Base-by-base conservation (phyloP, 202 grass and related monocot genomes). In the Dendrocalamus latiflorus region DNA sequence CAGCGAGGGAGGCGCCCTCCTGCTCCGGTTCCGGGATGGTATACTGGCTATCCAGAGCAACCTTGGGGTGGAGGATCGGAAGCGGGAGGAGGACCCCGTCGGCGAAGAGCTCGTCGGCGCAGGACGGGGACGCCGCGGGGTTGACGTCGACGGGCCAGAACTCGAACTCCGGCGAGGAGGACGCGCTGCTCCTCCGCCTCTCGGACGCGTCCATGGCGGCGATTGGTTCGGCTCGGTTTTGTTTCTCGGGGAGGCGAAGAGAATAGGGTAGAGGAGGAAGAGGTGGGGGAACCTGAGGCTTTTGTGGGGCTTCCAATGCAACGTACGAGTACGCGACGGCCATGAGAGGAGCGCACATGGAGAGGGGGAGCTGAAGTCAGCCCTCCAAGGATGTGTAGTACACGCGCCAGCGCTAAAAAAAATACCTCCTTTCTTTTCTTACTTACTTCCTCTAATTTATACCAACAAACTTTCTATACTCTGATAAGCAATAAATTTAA, bases 41-140 rank as follows among this genome's bases (percentile, higher is more conserved):
- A 11, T 7, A n/a, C 0, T 11, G 9, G 28, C 24, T 7, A 10
- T 15, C 22, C 70, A 6, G 14, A 0, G 41, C 39, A 42, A 48
- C 2, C 36, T 57, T 74, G 0, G 65, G 65, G 6, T 21, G 14
- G 5, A 84, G 76, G 33, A 84, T 74, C 11, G 71, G 70, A 10
- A 83, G 85, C 3, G 94, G 89, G 28, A 97, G 87, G 54, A 97
- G 82, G 30, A 97, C 42, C 39, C 94, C 94, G 37, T 87, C 82
- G 77, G 85, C 78, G 85, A 94, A 94, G 76, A 94, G 89, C 73
- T 92, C 87, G 24, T 97, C 94, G 10, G 94, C 91, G 28, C 81
- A 81, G 77, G 85, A 85, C 6, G 91, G 87, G 11, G 68, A 81
- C 7, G 84, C 47, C 26, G 70, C 65, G 67, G 79, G 84, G 56